Conservation (phyloP, 1,284 basidiomycete species). For the Uromyces viciae-fabae region DNA sequence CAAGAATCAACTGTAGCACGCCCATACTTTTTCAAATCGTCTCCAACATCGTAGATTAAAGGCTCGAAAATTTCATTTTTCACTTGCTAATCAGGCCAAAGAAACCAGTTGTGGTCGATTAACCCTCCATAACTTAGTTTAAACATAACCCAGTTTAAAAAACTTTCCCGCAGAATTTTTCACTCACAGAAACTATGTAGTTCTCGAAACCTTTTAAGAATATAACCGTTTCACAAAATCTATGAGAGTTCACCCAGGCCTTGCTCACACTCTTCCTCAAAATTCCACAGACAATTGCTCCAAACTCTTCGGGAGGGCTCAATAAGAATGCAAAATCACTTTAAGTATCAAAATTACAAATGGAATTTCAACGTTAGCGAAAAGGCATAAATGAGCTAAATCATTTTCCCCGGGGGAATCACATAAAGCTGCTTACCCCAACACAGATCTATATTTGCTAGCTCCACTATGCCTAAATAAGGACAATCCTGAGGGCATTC, state of each 20-base stretch:
- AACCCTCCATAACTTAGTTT: too few species aligned
- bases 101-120: too few species aligned
- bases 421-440: conserved; percentile 19
- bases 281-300: conserved; percentile 30
- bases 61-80: conserved; percentile 37
- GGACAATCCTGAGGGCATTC: conserved; percentile 41
- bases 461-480: conserved; percentile 33
- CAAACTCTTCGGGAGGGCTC: conserved; percentile 43
- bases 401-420: too few species aligned
- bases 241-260: conserved; percentile 19
- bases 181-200: conserved; percentile 35
- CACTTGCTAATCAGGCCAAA: conserved; percentile 30
- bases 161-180: too few species aligned
- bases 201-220: conserved; percentile 45
- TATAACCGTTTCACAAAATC: conserved; percentile 30
- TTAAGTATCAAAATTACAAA: too few species aligned
- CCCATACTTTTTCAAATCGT: conserved; percentile 30
- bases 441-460: conserved; percentile 22
- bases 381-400: too few species aligned
- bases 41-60: conserved; percentile 22
- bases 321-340: conserved; percentile 43
- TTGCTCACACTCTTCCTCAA: conserved; percentile 40
- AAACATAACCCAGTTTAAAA: too few species aligned
- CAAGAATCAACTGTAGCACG: conserved; percentile 41
- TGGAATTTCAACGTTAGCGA: too few species aligned